Evolutionary conservation across 2,329 filamentous ascomycete species (phyloP).

Genomic region (Coniochaeta pulveracea): DNA sequence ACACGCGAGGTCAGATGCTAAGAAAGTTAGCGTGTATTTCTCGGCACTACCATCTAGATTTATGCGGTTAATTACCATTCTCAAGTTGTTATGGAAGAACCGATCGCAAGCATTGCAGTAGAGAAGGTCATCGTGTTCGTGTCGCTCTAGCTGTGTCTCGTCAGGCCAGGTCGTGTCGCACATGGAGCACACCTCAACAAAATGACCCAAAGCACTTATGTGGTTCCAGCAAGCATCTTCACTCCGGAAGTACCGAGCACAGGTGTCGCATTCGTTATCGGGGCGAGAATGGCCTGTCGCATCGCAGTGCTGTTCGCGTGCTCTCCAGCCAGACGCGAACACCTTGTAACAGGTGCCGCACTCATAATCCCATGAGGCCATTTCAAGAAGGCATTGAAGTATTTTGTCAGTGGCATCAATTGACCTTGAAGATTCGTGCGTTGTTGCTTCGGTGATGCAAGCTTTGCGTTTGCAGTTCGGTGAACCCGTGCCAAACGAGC

Average conservation of each 20-base stretch:
- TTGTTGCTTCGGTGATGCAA: background rate
- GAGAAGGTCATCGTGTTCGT: conserved; percentile 17
- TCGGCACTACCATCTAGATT: background rate
- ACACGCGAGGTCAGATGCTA: conserved; percentile 43
- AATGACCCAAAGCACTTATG: conserved; percentile 15
- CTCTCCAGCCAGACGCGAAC: conserved; percentile 12
- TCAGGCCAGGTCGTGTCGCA: conserved; percentile 14
- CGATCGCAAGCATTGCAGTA: conserved; percentile 23
- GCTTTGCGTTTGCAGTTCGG: no score
- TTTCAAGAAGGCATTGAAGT: background rate
- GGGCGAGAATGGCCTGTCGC: conserved; percentile 15
- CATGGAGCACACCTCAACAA: conserved; percentile 13
- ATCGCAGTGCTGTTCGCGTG: conserved; percentile 17
- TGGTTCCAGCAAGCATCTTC: conserved; percentile 11
- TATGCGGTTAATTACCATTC: background rate
- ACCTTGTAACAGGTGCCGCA: conserved; percentile 17
- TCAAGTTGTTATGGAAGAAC: conserved; percentile 13
- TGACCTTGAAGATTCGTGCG: background rate
- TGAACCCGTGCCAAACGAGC: no score
- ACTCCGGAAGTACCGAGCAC: conserved; percentile 13
- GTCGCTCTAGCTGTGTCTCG: conserved; percentile 9
- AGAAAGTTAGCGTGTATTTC: background rate
- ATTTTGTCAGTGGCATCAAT: background rate
- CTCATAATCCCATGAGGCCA: conserved; percentile 3
- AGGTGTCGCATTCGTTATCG: conserved; percentile 18